A percentile compares a stretch with the other conserved stretches of the same genome.
Conservation (phyloP, 2,329 filamentous ascomycete genomes). For the Aspergillus aculeatinus region DNA sequence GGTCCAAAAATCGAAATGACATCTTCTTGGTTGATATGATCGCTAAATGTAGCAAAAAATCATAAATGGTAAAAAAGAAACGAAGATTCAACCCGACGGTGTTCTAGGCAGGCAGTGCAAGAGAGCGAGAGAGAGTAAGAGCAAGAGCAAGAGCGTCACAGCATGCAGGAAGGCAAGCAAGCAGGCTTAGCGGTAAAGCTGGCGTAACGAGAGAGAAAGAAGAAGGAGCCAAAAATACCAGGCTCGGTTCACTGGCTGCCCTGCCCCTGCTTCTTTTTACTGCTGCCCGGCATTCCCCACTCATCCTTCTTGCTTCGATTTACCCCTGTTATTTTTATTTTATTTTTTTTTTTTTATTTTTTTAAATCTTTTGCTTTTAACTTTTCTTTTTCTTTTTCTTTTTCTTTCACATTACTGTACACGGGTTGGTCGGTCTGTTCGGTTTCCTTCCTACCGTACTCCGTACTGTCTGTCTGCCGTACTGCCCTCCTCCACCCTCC, state of each 20-base stretch:
- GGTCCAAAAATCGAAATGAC: not conserved
- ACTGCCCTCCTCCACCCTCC: conserved; percentile 1
- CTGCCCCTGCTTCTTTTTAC: not conserved
- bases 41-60: not conserved
- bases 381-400: not conserved
- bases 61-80: not conserved
- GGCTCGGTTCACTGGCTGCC: conserved; percentile 13
- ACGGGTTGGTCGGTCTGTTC: no score
- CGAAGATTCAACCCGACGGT: not conserved
- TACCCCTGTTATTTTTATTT: not conserved
- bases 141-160: not conserved
- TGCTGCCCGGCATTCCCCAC: conserved; percentile 5
- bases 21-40: not conserved
- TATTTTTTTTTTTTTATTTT: not conserved
- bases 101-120: conserved; percentile 3
- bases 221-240: conserved; percentile 13
- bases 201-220: not conserved
- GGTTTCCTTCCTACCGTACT: no score
- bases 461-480: not conserved
- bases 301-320: not conserved
- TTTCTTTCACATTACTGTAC: not conserved
- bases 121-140: not conserved
- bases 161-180: conserved; percentile 6
- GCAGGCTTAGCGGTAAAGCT: conserved; percentile 13
- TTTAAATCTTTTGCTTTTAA: no score